phyloP scores from a whole-genome alignment of 2,329 filamentous ascomycete species.

The Mycogone perniciosa region DNA sequence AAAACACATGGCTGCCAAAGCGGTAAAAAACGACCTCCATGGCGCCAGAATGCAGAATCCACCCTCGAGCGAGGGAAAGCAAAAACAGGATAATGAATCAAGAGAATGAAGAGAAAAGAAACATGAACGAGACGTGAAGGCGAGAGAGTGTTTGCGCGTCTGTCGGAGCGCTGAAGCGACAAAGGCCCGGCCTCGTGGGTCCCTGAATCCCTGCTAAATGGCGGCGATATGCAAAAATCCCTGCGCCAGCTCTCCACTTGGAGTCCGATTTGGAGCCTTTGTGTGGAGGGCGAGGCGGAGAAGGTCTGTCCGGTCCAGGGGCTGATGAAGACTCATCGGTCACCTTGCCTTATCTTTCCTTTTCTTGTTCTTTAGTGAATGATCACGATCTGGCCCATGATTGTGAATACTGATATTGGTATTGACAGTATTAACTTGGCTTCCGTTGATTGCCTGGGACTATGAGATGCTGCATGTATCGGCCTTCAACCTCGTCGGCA shows the following conservation, averaged over 20 bases:
- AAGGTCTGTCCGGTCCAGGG: no score
- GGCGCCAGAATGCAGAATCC: constrained; percentile 4
- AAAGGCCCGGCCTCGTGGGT: neutral
- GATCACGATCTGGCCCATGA: no score
- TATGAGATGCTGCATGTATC: neutral
- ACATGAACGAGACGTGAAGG: constrained; percentile 2
- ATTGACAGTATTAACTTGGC: no score
- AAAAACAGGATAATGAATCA: neutral
- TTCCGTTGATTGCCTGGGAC: no score
- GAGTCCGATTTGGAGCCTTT: constrained; percentile 1
- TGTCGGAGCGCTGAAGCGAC: neutral
- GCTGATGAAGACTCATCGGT: no score
- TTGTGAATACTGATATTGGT: no score
- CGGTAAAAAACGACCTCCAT: constrained; percentile 29
- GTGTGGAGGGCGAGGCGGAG: no score
- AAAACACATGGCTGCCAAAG: constrained; percentile 25
- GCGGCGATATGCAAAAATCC: constrained; percentile 1
- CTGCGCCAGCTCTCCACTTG: constrained; percentile 3
- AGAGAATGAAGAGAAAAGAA: constrained; percentile 1
- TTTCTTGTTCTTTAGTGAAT: no score
- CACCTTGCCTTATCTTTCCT: no score
- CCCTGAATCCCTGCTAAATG: constrained; percentile 3
- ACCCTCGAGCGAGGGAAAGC: constrained; percentile 5
- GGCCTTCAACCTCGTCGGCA: neutral
- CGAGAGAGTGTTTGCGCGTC: neutral